Percentiles rank a stretch among this genome's conserved stretches.
Evolutionary conservation across 2,329 filamentous ascomycete species (phyloP).

Genomic region (Tolypocladium cylindrosporum): DNA sequence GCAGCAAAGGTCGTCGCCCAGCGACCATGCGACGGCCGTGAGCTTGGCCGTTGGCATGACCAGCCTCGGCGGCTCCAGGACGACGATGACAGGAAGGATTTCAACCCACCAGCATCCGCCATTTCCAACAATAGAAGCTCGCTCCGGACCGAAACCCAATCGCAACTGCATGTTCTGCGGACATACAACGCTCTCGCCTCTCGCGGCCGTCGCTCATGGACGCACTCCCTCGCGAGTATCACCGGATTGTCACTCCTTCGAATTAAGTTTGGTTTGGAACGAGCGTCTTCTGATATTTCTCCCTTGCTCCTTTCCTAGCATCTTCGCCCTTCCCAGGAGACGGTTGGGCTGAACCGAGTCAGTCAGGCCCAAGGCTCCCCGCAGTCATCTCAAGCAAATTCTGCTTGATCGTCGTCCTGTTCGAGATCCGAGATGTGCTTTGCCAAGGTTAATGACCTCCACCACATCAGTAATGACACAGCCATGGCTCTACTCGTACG

Average conservation of each 20-base stretch:
- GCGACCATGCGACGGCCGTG: neutral
- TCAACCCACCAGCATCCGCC: neutral
- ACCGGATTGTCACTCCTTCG: neutral
- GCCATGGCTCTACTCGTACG: neutral
- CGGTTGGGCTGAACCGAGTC: too few relatives aligned
- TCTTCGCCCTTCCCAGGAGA: neutral
- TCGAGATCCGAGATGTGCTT: neutral
- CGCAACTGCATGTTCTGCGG: neutral
- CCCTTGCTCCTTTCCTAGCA: neutral
- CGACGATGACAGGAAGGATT: neutral
- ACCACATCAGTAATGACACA: neutral
- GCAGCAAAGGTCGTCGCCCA: neutral
- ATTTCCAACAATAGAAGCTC: neutral
- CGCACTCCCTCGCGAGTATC: neutral
- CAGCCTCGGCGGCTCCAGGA: slow-evolving; percentile 5
- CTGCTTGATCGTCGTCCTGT: neutral
- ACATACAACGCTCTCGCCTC: neutral
- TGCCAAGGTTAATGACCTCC: neutral
- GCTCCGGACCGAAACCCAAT: neutral
- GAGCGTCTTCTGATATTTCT: neutral
- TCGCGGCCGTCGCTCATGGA: neutral
- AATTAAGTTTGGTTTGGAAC: neutral
- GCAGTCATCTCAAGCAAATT: neutral
- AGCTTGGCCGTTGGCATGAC: neutral
- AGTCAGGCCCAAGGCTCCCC: neutral